These are phyloP conservation scores for Chernovozyma aurita DNA, from an alignment of 1,139 yeast species.

Conservation along the genomic window DNA sequence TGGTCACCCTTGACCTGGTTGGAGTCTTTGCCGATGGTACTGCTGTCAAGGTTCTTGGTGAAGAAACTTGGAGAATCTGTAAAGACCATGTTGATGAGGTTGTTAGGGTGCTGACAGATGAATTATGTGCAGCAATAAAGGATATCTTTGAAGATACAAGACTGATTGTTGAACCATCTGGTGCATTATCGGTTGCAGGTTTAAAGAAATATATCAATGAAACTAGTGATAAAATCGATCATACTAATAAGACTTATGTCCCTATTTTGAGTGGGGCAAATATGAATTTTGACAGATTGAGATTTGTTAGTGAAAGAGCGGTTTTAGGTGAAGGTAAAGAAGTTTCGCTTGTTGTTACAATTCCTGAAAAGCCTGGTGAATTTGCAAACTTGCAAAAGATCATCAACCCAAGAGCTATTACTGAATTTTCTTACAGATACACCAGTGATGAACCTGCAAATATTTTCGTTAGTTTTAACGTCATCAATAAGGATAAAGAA, in stretches of 20 bases:
- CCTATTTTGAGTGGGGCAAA: conserved; percentile 94
- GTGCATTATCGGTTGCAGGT: conserved; percentile 95
- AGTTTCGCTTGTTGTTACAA: conserved; percentile 82
- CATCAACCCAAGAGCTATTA: conserved; percentile 81
- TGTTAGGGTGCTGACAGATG: conserved; percentile 85
- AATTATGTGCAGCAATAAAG: conserved; percentile 94
- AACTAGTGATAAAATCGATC: conserved; percentile 70
- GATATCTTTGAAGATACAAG: conserved; percentile 96
- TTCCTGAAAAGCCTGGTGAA: conserved; percentile 91
- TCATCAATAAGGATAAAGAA: conserved; percentile 63
- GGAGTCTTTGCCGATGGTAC: conserved; percentile 99
- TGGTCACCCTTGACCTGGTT: conserved; percentile 58
- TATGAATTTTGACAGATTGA: conserved; percentile 92
- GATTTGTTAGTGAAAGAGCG: conserved; percentile 98
- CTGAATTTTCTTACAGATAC: conserved; percentile 89
- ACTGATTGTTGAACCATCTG: conserved; percentile 92
- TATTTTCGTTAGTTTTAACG: conserved; percentile 84
- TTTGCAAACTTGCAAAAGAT: conserved; percentile 70
- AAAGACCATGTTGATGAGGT: conserved; percentile 82
- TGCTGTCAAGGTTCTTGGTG: conserved; percentile 89
- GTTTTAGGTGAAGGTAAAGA: conserved; percentile 97
- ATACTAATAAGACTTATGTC: conserved; percentile 67
- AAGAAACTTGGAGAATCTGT: conserved; percentile 84
- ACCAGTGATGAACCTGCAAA: conserved; percentile 57
- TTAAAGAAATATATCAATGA: conserved; percentile 70